Evolutionary conservation across 768 basidiomycete species (phyloP).

Genomic region (Hygrophoropsis aurantiaca): DNA sequence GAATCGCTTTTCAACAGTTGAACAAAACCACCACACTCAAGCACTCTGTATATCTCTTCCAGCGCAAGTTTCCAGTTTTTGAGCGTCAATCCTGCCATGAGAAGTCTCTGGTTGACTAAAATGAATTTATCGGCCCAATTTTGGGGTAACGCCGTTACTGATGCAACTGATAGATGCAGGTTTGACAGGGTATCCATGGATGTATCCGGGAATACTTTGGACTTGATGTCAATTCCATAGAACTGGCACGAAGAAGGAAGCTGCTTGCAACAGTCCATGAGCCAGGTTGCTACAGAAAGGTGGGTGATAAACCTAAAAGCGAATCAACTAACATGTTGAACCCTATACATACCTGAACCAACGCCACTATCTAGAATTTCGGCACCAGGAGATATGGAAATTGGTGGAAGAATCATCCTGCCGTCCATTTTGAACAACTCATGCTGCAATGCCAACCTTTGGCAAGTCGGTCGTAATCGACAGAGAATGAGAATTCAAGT

Average conservation of each 20-base stretch:
- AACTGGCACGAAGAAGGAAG: conserved; percentile 17
- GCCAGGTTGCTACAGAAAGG: conserved; percentile 17
- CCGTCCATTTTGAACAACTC: conserved; percentile 19
- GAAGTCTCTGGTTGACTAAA: conserved; percentile 32
- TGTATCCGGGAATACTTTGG: conserved; percentile 16
- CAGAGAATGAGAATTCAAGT: too few relatives aligned
- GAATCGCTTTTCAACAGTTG: conserved; percentile 31
- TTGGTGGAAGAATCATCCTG: conserved; percentile 19
- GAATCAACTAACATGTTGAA: too few relatives aligned
- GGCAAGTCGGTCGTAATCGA: conserved; percentile 2
- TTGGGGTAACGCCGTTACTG: conserved; percentile 25
- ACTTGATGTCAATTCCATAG: conserved; percentile 25
- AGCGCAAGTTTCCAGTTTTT: conserved; percentile 27
- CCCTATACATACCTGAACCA: conserved; percentile 17
- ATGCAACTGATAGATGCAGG: conserved; percentile 21
- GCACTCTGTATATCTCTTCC: conserved; percentile 28
- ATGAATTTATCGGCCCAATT: conserved; percentile 30
- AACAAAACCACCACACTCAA: conserved; percentile 30
- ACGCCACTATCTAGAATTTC: conserved; percentile 23
- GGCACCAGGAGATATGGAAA: conserved; percentile 12
- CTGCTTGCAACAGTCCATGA: conserved; percentile 14
- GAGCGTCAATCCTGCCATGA: conserved; percentile 25
- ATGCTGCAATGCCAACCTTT: conserved; percentile 12
- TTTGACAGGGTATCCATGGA: conserved; percentile 2
- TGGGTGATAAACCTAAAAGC: neutral